These are phyloP conservation scores for Kodamaea fungicola DNA, from an alignment of 1,139 yeast genomes.

Conservation along the genomic window DNA sequence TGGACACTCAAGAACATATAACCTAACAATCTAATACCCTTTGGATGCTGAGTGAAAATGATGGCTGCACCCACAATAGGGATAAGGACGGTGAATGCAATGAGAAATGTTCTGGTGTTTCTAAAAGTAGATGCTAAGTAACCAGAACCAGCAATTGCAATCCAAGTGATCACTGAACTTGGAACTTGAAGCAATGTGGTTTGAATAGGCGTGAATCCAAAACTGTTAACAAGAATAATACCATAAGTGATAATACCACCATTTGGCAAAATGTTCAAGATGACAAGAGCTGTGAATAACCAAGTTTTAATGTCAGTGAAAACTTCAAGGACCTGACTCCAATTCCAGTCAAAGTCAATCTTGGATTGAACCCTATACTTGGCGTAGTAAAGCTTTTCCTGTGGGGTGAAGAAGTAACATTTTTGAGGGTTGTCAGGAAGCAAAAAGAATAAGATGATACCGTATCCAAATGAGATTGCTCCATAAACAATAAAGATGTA, in stretches of 20 bases:
- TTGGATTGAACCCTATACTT: conserved; percentile 22
- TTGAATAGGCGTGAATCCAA: conserved; percentile 18
- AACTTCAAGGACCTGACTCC: conserved; percentile 24
- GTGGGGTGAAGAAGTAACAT: conserved; percentile 28
- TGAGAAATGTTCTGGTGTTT: conserved; percentile 6
- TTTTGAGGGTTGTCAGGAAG: conserved; percentile 42
- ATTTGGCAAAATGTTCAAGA: conserved; percentile 37
- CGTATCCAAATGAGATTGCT: conserved; percentile 3
- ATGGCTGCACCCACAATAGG: conserved; percentile 17
- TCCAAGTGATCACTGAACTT: conserved; percentile 20
- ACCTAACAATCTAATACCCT: conserved; percentile 9
- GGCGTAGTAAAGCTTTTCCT: conserved; percentile 27
- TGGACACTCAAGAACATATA: conserved; percentile 9
- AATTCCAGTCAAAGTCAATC: conserved; percentile 17
- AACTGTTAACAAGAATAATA: conserved; percentile 16
- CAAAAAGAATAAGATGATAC: conserved; percentile 24
- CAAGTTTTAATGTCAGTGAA: conserved; percentile 21
- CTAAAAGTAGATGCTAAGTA: conserved; percentile 4
- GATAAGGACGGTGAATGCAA: conserved; percentile 7
- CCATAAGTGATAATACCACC: conserved; percentile 38
- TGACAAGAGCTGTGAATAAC: conserved; percentile 15
- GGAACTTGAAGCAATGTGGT: conserved; percentile 22
- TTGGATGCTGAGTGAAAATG: conserved; percentile 9
- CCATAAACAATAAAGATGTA: conserved; percentile 7
- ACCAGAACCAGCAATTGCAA: conserved; percentile 16